Conservation (phyloP, 1,284 basidiomycete genomes). For the Xerocomus nothofagi region DNA sequence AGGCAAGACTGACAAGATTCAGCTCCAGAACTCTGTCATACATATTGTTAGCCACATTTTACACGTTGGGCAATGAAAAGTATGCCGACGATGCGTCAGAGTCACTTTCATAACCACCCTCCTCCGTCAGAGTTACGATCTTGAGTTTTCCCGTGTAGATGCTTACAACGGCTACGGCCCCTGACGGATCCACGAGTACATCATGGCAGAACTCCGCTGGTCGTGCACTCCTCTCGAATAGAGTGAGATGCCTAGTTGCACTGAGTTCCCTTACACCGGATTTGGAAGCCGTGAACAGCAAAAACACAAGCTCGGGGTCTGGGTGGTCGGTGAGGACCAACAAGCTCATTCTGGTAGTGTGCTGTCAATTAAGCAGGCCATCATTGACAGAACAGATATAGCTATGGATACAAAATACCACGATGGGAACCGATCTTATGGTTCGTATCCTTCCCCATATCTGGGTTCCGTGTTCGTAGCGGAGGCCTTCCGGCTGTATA, state of each 20-base stretch:
- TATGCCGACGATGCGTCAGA: constrained; percentile 65
- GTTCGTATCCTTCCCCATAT: constrained; percentile 66
- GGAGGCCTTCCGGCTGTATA: constrained; percentile 55
- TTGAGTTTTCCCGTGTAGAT: constrained; percentile 70
- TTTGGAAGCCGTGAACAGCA: constrained; percentile 47
- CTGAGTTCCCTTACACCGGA: constrained; percentile 40
- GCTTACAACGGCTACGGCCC: constrained; percentile 59
- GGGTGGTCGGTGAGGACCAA: constrained; percentile 72
- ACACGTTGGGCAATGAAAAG: background rate
- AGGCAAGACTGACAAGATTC: constrained; percentile 70
- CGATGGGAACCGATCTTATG: constrained; percentile 52
- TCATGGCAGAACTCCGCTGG: constrained; percentile 68
- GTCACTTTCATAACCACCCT: constrained; percentile 51
- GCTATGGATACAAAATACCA: constrained; percentile 39
- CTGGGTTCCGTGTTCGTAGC: constrained; percentile 54
- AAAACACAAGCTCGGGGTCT: constrained; percentile 63
- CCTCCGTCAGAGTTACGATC: constrained; percentile 50
- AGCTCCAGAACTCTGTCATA: constrained; percentile 66
- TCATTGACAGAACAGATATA: constrained; percentile 5
- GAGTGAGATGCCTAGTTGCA: constrained; percentile 43
- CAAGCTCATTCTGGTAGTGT: constrained; percentile 49
- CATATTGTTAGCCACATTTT: constrained; percentile 9
- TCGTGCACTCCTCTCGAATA: constrained; percentile 57
- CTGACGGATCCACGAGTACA: constrained; percentile 59
- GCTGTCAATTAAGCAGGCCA: constrained; percentile 33